Percentiles rank a stretch among this genome's conserved stretches.
Evolutionary conservation across 345 rosid genomes (phyloP).

Genomic region (Cardiospermum halicacabum): DNA sequence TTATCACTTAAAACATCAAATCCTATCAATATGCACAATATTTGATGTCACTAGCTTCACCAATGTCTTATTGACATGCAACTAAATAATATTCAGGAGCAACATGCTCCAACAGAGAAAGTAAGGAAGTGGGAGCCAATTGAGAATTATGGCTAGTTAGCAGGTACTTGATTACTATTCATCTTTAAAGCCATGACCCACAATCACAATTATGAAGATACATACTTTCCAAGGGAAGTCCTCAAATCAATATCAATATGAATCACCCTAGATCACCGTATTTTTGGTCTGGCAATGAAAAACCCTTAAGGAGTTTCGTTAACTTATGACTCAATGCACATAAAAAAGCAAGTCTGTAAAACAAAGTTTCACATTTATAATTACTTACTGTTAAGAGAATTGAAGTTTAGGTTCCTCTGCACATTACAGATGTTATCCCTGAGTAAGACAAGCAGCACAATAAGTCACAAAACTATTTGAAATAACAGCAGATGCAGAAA

Average conservation of each 20-base stretch:
- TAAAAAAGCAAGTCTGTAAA: background rate
- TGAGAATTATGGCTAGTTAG: background rate
- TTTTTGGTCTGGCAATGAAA: background rate
- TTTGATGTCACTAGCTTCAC: background rate
- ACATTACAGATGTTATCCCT: slow-evolving; percentile 87
- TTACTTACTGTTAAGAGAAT: slow-evolving; percentile 70
- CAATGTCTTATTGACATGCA: background rate
- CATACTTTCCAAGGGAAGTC: background rate
- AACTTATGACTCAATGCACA: background rate
- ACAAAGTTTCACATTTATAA: background rate
- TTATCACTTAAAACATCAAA: background rate
- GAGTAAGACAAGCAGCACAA: slow-evolving; percentile 16
- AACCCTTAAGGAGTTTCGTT: background rate
- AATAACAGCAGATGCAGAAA: background rate
- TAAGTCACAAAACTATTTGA: background rate
- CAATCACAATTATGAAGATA: background rate
- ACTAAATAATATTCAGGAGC: background rate
- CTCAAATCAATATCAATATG: background rate
- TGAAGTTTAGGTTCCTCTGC: slow-evolving; percentile 84
- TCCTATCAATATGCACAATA: background rate
- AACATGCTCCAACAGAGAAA: background rate
- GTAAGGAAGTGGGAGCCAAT: background rate
- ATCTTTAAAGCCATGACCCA: background rate
- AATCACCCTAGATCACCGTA: background rate
- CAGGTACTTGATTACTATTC: background rate